Base-by-base conservation (phyloP, 1,139 yeast genomes). In the Hansenula anomala region DNA sequence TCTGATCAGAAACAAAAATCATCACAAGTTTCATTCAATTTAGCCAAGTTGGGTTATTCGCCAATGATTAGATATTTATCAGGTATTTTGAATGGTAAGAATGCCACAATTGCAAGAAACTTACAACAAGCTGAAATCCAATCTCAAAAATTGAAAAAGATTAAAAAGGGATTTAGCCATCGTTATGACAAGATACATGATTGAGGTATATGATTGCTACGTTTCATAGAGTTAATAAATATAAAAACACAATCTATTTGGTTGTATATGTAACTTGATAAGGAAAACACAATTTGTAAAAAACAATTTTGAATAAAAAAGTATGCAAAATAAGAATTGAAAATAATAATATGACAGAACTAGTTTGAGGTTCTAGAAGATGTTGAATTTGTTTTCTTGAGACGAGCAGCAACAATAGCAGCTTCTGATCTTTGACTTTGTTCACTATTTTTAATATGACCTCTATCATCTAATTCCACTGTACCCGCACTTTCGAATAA, bases 401-500 rank as follows among this genome's bases (percentile, higher is more conserved):
- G n/a, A 18, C 37, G 46, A 26, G 46, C 41, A 10, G 53, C 53
- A 6, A 39, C 42, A n/a, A 46, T 41, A 13, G 49, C 47, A 31
- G 44, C 46, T 28, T 44, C 52, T 13, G 55, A 47, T 36, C 46
- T 47, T 37, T 47, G 49, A 46, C 67, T 61, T 36, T 66, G 58
- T 37, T 55, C 64, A 50, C 67, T 62, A 38, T 63, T 54, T 44
- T 60, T 61, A 17, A 64, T 54, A 57, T 83, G 90, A 12, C 92
- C 92, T 52, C 90, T 68, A 51, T 82, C 86, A 56, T 83, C 90
- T 51, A 83, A 66, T 34, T 78, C 80, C 24, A 82, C 84, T 3
- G 84, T 71, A 24, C 92, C 92, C 3, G 85, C 83, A 51, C 83
- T 80, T 58, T 83, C 90, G 60, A 82, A 83, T 37, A 82, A 55